These are phyloP conservation scores for Musa beccarii DNA, from an alignment of 176 grass and related monocot genomes.

Conservation along the genomic window DNA sequence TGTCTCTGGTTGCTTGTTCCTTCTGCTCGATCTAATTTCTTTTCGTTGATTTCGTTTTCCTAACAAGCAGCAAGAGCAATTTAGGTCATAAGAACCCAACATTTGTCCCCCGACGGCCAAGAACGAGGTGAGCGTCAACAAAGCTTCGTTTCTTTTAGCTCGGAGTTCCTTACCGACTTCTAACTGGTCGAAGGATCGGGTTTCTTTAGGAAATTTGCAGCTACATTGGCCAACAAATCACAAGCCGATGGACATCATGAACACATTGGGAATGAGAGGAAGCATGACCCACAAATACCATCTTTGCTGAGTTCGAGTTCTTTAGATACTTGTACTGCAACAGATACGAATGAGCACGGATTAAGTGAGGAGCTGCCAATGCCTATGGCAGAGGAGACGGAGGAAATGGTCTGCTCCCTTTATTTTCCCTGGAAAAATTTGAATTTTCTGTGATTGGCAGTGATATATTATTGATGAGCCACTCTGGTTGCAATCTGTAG, in stretches of 20 bases:
- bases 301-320: constrained; percentile 20
- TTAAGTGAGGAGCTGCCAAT: constrained; percentile 24
- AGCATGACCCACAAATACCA: constrained; percentile 24
- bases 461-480: neutral
- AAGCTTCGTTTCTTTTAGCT: neutral
- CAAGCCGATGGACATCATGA: neutral
- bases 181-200: constrained; percentile 2
- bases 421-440: neutral
- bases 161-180: too few species aligned
- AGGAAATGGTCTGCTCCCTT: constrained; percentile 17
- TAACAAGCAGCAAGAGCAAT: constrained; percentile 28
- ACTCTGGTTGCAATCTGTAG: constrained; percentile 21
- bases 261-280: constrained; percentile 53
- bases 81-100: constrained; percentile 19
- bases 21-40: constrained; percentile 22
- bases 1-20: neutral
- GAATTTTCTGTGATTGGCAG: neutral
- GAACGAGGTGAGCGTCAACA: constrained; percentile 51
- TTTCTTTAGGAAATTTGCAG: constrained; percentile 46
- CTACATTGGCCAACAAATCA: constrained; percentile 1
- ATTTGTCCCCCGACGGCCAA: constrained; percentile 25
- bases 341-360: constrained; percentile 37
- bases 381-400: constrained; percentile 34
- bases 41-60: neutral
- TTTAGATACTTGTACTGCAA: constrained; percentile 14